Conservation (phyloP, 805 yeast genomes). For the Yarrowia sp. region DNA sequence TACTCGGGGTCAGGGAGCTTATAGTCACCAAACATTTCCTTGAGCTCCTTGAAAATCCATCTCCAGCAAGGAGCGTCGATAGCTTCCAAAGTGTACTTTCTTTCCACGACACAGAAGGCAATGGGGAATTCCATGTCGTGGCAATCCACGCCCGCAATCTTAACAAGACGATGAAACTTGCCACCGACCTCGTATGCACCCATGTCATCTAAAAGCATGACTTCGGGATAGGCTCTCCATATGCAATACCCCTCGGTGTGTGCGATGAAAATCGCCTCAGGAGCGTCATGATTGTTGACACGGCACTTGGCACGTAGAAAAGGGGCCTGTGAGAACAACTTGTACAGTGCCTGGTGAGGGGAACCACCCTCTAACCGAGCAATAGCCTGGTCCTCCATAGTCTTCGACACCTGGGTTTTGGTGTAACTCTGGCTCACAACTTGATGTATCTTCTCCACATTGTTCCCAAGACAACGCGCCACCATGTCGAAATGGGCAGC, state of each 20-base stretch:
- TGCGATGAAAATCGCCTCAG: neutral
- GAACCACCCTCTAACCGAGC: neutral
- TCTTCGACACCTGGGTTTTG: neutral
- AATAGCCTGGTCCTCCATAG: neutral
- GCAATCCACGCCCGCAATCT: neutral
- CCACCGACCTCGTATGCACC: neutral
- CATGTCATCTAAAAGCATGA: neutral
- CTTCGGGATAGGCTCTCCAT: neutral
- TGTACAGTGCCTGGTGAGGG: neutral
- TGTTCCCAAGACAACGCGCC: no score
- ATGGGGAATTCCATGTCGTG: neutral
- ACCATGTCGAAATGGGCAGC: no score
- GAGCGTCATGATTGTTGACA: constrained; percentile 2
- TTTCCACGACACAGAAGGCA: neutral
- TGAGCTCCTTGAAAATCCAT: constrained; percentile 2
- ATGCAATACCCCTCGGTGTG: neutral
- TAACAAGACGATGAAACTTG: neutral
- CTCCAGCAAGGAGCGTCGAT: neutral
- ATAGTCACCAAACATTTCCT: neutral
- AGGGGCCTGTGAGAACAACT: neutral
- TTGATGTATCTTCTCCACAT: no score
- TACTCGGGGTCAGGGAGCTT: neutral
- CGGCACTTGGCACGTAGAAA: neutral
- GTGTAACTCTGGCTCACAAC: neutral
- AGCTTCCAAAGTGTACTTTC: neutral